Base-by-base conservation (phyloP, 768 basidiomycete genomes). In the Hygrocybe punicea region DNA sequence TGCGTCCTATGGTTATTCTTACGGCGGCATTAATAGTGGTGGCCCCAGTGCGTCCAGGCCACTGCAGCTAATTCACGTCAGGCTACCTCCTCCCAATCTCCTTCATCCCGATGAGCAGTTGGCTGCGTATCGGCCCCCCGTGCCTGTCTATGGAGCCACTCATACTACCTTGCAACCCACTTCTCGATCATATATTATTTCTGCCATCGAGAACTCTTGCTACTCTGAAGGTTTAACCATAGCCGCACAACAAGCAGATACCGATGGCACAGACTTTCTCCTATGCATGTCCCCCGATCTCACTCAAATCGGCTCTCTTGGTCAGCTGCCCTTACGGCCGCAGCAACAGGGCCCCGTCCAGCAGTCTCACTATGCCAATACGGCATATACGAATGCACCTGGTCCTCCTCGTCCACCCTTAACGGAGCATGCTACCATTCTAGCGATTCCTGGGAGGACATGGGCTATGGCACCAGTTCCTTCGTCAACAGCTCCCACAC, bases 361-460 rank as follows among this genome's bases (percentile, higher is more conserved):
- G 36, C 82, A 78, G 56, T 63, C 74, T 29, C 63, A 71, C 19
- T 59, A 76, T 6, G 61, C 72, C 29, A 61, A 62, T 46, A 64
- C 60, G 6, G 63, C 68, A 21, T 85, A 84, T 62, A 69, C 69
- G 19, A 65, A 67, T 40, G 53, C 70, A 4, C 53, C 72, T 33
- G 65, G 68, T 14, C 64, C 79, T 45, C 74, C 66, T 51, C 73
- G 87, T 19, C 83, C 85, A 2, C 84, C 85, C 10, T 73, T 93
- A 46, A 84, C 84, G 9, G 93, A 96, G 62, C 82, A 90, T 58
- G 87, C 91, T 2, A 83, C 84, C 4, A 66, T 93, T 23, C 72
- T 94, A n/a, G 76, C 86, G 10, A 85, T 95, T 55, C 85, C 87
- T 13, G 93, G 93, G 1, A 76, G 85, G 60, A 91, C 91, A 6